These are phyloP conservation scores for Boletus mariae DNA, from an alignment of 1,284 basidiomycete species.

Conservation along the genomic window DNA sequence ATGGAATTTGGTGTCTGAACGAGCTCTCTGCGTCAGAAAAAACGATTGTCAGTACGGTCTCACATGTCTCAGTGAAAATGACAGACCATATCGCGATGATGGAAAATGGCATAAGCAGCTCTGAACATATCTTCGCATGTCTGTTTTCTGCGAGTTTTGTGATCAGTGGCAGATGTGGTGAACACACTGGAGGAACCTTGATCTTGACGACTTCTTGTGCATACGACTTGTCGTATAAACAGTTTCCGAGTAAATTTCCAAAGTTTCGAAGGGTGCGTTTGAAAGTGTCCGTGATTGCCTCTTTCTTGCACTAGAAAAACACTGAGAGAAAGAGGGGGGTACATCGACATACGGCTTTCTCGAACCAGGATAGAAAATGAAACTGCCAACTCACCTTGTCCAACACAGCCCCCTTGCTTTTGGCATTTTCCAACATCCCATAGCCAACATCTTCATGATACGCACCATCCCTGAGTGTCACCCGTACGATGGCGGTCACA, in stretches of 20 bases:
- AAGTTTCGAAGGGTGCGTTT: constrained; percentile 92
- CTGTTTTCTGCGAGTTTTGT: too few species aligned
- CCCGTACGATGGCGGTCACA: constrained; percentile 81
- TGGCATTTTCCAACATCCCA: constrained; percentile 82
- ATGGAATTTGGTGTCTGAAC: too few species aligned
- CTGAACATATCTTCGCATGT: too few species aligned
- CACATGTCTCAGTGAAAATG: too few species aligned
- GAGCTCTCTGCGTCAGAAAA: too few species aligned
- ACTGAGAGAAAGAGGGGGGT: not conserved
- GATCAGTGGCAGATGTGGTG: not conserved
- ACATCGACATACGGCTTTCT: constrained; percentile 3
- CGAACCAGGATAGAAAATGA: not conserved
- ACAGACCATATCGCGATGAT: too few species aligned
- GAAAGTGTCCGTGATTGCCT: constrained; percentile 92
- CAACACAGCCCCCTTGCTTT: constrained; percentile 80
- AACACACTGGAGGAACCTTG: constrained; percentile 72
- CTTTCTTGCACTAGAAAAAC: constrained; percentile 83
- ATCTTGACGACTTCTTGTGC: constrained; percentile 83
- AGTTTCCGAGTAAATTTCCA: constrained; percentile 93
- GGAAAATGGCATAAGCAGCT: too few species aligned
- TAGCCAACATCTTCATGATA: constrained; percentile 94
- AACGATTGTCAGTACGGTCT: too few species aligned
- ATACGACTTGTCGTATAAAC: constrained; percentile 91
- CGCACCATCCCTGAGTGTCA: constrained; percentile 85
- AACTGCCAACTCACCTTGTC: constrained; percentile 72